Conservation (phyloP, 371 early-diverging fungal genomes). For the Polyrhizophydium stewartii region DNA sequence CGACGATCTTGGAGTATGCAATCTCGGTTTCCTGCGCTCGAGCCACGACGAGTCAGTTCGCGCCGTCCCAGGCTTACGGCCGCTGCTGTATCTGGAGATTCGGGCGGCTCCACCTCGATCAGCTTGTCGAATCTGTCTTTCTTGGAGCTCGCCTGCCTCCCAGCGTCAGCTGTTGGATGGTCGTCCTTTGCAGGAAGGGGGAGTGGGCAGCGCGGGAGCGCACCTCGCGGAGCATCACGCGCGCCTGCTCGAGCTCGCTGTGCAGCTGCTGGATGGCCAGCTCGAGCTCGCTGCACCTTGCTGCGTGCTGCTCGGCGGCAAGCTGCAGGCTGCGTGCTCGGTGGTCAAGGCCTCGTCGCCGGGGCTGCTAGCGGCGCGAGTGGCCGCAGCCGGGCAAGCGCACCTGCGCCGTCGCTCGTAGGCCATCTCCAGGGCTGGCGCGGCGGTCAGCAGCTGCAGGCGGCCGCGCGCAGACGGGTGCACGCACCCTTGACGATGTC, state of each 20-base stretch:
- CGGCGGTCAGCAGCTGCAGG: not conserved
- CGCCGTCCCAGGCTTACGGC: too few species aligned
- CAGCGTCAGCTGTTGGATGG: not conserved
- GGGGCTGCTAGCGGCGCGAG: not conserved
- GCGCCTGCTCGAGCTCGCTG: not conserved
- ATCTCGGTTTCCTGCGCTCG: not conserved
- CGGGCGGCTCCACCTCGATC: not conserved
- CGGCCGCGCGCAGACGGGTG: not conserved
- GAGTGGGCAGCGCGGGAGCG: not conserved
- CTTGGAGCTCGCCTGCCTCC: not conserved
- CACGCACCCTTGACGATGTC: not conserved
- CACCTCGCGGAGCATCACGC: not conserved
- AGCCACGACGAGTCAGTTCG: too few species aligned
- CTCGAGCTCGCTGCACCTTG: not conserved
- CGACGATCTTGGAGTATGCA: constrained; percentile 1
- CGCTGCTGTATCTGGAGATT: too few species aligned
- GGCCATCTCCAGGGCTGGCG: not conserved
- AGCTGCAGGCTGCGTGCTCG: not conserved
- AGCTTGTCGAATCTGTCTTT: not conserved
- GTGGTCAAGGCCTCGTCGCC: not conserved
- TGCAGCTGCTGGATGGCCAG: not conserved
- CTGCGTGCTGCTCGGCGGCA: not conserved
- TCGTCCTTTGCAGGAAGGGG: not conserved
- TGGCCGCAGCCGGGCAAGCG: not conserved
- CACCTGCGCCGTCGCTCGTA: not conserved